These are phyloP conservation scores for Aspergillus phoenicis DNA, from an alignment of 2,329 filamentous ascomycete species.

Conservation along the genomic window DNA sequence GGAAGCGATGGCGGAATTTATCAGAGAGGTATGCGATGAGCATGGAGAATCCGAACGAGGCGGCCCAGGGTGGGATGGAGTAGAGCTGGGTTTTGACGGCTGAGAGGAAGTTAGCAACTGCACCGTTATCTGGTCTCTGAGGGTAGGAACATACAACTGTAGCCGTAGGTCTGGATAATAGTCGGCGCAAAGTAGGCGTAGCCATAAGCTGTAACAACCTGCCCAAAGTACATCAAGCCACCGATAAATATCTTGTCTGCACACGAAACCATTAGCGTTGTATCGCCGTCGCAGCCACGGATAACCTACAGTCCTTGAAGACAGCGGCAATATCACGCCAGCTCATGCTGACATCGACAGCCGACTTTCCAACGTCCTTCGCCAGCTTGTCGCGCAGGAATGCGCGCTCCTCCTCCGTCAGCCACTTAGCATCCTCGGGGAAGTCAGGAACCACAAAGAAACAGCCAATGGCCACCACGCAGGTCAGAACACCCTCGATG, in stretches of 20 bases:
- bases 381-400: slow-evolving; percentile 68
- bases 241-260: slow-evolving; percentile 67
- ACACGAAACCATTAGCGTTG: slow-evolving; percentile 14
- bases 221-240: slow-evolving; percentile 77
- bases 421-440: slow-evolving; percentile 70
- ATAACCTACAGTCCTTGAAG: slow-evolving; percentile 63
- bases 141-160: slow-evolving; percentile 42
- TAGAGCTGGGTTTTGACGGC: slow-evolving; percentile 55
- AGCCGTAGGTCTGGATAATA: slow-evolving; percentile 69
- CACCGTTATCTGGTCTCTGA: background rate
- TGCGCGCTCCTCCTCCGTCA: slow-evolving; percentile 64
- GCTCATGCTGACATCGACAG: slow-evolving; percentile 62
- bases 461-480: slow-evolving; percentile 56
- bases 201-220: slow-evolving; percentile 72
- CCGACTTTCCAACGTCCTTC: slow-evolving; percentile 68
- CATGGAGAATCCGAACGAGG: slow-evolving; percentile 78
- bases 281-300: background rate
- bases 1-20: slow-evolving; percentile 70
- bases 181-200: slow-evolving; percentile 77
- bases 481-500: slow-evolving; percentile 63
- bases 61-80: slow-evolving; percentile 63
- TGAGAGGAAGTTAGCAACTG: slow-evolving; percentile 13
- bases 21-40: slow-evolving; percentile 72
- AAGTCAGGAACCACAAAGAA: slow-evolving; percentile 72
- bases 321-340: slow-evolving; percentile 62